These are phyloP conservation scores for Triticum aestivum DNA, from an alignment of 176 grass and related monocot genomes.

Conservation along the genomic window IWGSC_CS_RefSeq_v2.1 NC_057803.1:620698166-620698665, in stretches of 20 bases:
- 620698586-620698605: constrained; percentile 57
- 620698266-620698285: background rate
- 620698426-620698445: constrained; percentile 91
- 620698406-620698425: constrained; percentile 92
- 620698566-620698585: constrained; percentile 18
- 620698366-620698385: constrained; percentile 59
- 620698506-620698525: background rate
- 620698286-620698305: background rate
- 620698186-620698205: background rate
- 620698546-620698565: constrained; percentile 52
- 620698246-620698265: background rate
- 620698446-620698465: constrained; percentile 71
- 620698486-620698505: background rate
- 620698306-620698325: background rate
- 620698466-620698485: background rate
- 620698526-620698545: background rate
- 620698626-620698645: constrained; percentile 85
- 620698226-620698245: background rate
- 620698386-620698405: constrained; percentile 90
- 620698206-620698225: background rate
- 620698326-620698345: constrained; percentile 1
- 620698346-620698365: background rate
- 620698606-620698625: constrained; percentile 84
- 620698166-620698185: background rate
- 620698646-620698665: constrained; percentile 85